Percentiles rank a stretch among this genome's conserved stretches.
Evolutionary conservation across 768 basidiomycete species (phyloP).

Genomic region (Naematelia encephala): DNA sequence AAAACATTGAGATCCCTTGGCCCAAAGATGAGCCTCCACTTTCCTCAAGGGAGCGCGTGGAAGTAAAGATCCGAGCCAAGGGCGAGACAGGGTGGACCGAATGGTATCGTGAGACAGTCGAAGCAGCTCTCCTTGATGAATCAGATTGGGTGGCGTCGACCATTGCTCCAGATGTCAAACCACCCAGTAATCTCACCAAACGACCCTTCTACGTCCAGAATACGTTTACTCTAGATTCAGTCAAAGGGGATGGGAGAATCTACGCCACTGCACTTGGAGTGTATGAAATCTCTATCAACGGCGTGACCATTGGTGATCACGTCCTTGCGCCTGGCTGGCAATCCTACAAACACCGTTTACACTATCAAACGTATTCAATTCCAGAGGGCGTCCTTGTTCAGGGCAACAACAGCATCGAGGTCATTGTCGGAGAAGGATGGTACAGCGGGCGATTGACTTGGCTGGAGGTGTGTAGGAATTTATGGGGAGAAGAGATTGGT

Average conservation of each 20-base stretch:
- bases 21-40: conserved; percentile 11
- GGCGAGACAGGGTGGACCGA: conserved; percentile 4
- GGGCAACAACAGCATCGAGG: conserved; percentile 19
- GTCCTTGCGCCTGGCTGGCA: conserved; percentile 39
- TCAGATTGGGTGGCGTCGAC: conserved; percentile 25
- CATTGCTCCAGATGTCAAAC: conserved; percentile 9
- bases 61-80: conserved; percentile 13
- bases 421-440: conserved; percentile 25
- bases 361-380: conserved; percentile 37
- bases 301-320: conserved; percentile 26
- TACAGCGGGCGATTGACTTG: conserved; percentile 15
- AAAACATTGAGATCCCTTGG: conserved; percentile 30
- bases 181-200: conserved; percentile 11
- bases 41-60: conserved; percentile 18
- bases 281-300: conserved; percentile 35
- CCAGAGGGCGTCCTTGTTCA: neutral
- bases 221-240: conserved; percentile 4
- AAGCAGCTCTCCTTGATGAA: conserved; percentile 23
- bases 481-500: neutral
- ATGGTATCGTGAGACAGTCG: conserved; percentile 10
- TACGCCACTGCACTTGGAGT: conserved; percentile 38
- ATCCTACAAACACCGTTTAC: conserved; percentile 35
- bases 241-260: conserved; percentile 7
- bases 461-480: neutral
- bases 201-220: conserved; percentile 21